Base-by-base conservation (phyloP, 306 rosid species). In the Urtica urens region DNA sequence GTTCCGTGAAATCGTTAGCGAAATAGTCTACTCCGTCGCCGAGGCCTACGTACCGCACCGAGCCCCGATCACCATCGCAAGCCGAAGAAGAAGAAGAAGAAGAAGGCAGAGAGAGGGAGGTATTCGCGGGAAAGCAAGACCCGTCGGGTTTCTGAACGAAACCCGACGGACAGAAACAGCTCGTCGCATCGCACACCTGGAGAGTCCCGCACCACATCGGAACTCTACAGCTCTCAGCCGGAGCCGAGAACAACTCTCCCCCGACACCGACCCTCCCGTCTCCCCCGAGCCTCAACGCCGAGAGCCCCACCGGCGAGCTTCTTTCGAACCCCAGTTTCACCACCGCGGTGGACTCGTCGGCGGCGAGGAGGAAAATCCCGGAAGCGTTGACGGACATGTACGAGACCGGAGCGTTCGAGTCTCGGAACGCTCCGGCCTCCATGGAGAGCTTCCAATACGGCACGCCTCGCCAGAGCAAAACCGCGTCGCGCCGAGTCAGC, bases 381-480 rank as follows among this genome's bases (percentile, higher is more conserved):
- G 50, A 34, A 13, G n/a, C 22, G 18, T 31, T 54, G 31, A 46
- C 22, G 19, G 40, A 58, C 67, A 61, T 14, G 41, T 11, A 61
- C 9, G 66, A 29, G 6, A 61, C 59, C 2, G 20, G 27, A 7
- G 35, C n/a, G 20, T 51, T n/a, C 11, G 66, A 61, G 20, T 51
- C 33, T 45, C 23, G 50, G 28, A 8, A 41, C 7, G 38, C 66
- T 18, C 7, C 14, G 18, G 2, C 0, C 0, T 51, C 52, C 59
- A 43, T 43, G 23, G 59, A 51, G 0, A 61, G 53, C 34, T 52
- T 52, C 67, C 67, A 61, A 34, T 61, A 61, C 3, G 52, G 51
- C 42, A 31, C 16, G 42, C 53, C 53, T 6, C 37, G 51, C 67
- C 67, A 61, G 23, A 42, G 45, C 45, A 61, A 18, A n/a, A 51